These are phyloP conservation scores for Aphanomyces invadans DNA, from an alignment of 352 stramenopile genomes.

Conservation along the genomic window DNA sequence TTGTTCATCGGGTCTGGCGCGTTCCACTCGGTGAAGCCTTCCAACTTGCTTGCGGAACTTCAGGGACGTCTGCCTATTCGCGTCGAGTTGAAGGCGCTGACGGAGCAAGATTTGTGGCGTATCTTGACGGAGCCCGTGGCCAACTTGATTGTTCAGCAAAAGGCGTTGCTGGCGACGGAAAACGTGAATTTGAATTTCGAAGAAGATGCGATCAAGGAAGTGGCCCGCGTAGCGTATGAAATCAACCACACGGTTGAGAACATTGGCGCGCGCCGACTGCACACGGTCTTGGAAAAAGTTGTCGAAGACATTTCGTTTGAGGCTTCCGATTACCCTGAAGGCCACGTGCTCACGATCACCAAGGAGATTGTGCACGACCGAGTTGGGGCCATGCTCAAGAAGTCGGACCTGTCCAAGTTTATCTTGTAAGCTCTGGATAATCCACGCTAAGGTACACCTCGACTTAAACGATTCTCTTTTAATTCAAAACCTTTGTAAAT, in stretches of 20 bases:
- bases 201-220: slow-evolving; percentile 95
- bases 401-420: slow-evolving; percentile 96
- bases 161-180: slow-evolving; percentile 96
- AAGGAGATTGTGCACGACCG: slow-evolving; percentile 92
- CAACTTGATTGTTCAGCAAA: slow-evolving; percentile 98
- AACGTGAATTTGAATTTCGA: slow-evolving; percentile 93
- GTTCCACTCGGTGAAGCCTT: slow-evolving; percentile 97
- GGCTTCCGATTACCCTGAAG: slow-evolving; percentile 86
- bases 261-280: slow-evolving; percentile 96
- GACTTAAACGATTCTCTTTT: too few relatives aligned
- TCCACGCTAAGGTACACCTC: too few relatives aligned
- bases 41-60: slow-evolving; percentile 96
- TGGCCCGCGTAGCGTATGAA: slow-evolving; percentile 91
- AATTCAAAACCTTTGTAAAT: too few relatives aligned
- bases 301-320: slow-evolving; percentile 99
- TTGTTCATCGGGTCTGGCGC: slow-evolving; percentile 97
- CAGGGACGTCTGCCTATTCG: slow-evolving; percentile 98
- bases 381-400: slow-evolving; percentile 91
- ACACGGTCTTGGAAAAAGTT: slow-evolving; percentile 97
- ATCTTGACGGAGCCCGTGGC: slow-evolving; percentile 99
- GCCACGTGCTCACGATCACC: slow-evolving; percentile 85
- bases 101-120: slow-evolving; percentile 97
- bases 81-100: slow-evolving; percentile 97
- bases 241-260: slow-evolving; percentile 98
- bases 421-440: too few relatives aligned